Conservation (phyloP, 2,329 filamentous ascomycete species). For the Cordyceps militaris region DNA sequence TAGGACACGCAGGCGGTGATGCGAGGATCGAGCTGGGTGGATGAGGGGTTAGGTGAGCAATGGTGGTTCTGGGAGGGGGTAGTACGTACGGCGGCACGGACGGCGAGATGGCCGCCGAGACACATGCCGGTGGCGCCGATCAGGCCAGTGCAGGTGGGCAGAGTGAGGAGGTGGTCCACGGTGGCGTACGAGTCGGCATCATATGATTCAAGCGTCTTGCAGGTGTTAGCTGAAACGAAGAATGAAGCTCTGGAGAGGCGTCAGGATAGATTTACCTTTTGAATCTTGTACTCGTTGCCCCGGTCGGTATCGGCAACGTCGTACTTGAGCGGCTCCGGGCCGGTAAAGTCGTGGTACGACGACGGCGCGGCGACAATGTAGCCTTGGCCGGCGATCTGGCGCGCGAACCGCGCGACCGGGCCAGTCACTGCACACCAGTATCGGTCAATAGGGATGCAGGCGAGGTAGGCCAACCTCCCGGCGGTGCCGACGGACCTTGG, state of each 20-base stretch:
- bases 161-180: constrained; percentile 62
- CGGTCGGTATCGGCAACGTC: constrained; percentile 80
- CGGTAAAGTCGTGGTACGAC: constrained; percentile 89
- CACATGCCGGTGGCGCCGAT: constrained; percentile 86
- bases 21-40: constrained; percentile 58
- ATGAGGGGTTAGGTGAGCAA: not conserved
- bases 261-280: constrained; percentile 52
- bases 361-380: constrained; percentile 90
- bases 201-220: constrained; percentile 72
- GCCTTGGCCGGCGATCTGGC: constrained; percentile 85
- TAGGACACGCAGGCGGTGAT: constrained; percentile 75
- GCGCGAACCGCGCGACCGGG: constrained; percentile 79
- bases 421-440: constrained; percentile 62
- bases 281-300: constrained; percentile 80
- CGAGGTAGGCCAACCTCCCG: not conserved
- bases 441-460: not conserved
- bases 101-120: constrained; percentile 77
- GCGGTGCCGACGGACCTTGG: constrained; percentile 56
- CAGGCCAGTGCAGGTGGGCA: constrained; percentile 72
- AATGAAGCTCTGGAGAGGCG: not conserved
- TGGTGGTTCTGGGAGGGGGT: not conserved
- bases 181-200: constrained; percentile 68
- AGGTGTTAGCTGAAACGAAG: not conserved
- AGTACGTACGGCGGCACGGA: constrained; percentile 46
- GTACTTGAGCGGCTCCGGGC: constrained; percentile 76